These are phyloP conservation scores for Erythrophleum fordii DNA, from an alignment of 306 rosid species.

Conservation along the genomic window DNA sequence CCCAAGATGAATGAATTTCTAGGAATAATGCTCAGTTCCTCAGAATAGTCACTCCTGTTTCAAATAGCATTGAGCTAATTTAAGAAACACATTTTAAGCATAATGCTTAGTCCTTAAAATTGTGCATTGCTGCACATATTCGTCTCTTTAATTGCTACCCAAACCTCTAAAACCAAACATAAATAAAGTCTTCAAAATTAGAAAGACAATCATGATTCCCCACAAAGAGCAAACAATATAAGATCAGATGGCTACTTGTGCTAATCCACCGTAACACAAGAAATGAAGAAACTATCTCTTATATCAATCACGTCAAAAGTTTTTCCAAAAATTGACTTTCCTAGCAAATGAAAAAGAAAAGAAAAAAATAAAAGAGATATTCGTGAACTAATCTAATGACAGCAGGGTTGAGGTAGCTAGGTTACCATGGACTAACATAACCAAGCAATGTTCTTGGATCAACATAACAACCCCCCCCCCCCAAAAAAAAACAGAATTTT, in stretches of 20 bases:
- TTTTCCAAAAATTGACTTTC: conserved; percentile 13
- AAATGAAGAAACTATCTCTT: not conserved
- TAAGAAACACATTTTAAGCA: not conserved
- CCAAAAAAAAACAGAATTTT: conserved; percentile 26
- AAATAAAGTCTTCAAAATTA: not conserved
- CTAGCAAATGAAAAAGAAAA: not conserved
- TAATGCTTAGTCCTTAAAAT: not conserved
- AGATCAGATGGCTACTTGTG: not conserved
- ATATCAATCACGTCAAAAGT: not conserved
- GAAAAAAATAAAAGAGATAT: not conserved
- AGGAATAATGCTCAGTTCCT: not conserved
- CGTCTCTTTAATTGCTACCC: not conserved
- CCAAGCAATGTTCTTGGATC: not conserved
- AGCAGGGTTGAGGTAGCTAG: conserved; percentile 8
- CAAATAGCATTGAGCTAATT: conserved; percentile 11
- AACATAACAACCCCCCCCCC: conserved; percentile 30
- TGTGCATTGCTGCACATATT: not conserved
- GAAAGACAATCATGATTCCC: conserved; percentile 24
- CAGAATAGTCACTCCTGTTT: not conserved
- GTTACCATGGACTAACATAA: not conserved
- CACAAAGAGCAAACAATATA: not conserved
- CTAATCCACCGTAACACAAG: not conserved
- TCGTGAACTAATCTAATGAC: not conserved
- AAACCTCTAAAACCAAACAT: conserved; percentile 17
- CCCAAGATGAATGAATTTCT: not conserved